Evolutionary conservation across 1,284 basidiomycete genomes (phyloP).

Genomic region (Irpex sp.): DNA sequence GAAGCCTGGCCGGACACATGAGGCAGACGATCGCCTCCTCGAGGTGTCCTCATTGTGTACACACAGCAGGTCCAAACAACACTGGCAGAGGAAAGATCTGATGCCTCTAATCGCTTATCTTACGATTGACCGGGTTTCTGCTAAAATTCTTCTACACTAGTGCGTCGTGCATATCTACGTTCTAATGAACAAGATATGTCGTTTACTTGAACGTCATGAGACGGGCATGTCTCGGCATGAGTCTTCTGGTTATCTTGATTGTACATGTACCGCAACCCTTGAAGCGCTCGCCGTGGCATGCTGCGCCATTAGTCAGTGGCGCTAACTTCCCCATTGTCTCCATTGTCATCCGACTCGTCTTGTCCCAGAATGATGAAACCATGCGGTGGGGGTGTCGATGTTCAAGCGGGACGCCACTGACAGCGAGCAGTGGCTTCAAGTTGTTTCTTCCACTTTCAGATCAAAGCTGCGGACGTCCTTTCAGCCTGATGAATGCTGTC

Average conservation of each 20-base stretch:
- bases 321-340: neutral
- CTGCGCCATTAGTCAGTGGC: neutral
- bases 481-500: no score
- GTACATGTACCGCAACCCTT: no score
- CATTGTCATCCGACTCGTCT: neutral
- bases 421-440: no score
- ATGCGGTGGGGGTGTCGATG: neutral
- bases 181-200: neutral
- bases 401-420: neutral
- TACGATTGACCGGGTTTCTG: neutral
- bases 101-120: neutral
- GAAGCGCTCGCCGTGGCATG: neutral
- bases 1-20: neutral
- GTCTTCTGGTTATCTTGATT: no score
- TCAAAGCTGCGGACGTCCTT: no score
- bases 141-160: neutral
- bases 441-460: no score
- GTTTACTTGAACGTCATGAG: neutral
- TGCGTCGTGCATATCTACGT: neutral
- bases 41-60: conserved; percentile 1
- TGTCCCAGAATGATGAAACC: neutral
- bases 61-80: neutral
- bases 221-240: neutral
- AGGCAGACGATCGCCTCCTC: neutral
- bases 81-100: neutral